Base-by-base conservation (phyloP, 2,329 filamentous ascomycete species). In the Aspergillus chevalieri region DNA sequence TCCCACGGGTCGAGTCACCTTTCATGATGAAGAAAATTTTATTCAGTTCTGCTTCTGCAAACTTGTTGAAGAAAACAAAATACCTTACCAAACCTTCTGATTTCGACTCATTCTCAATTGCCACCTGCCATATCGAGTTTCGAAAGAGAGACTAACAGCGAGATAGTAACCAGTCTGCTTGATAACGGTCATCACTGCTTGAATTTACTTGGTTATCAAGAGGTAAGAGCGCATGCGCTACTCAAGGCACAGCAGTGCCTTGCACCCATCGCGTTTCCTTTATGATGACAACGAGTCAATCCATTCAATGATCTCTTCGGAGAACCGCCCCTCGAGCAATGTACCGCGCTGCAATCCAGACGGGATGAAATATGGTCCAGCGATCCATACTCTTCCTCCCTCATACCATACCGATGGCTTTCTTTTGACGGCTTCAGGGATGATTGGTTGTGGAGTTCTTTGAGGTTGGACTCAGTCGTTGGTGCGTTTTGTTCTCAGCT, bases 11-110 rank as follows among this genome's bases (percentile, higher is more conserved):
- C 12, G 34, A 17, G 8, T 17, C 34, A 21, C 36, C 47, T 65
- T 62, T 48, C 53, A 64, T 76, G 75, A 77, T 78, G 74, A 77
- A 68, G 71, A 65, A 73, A 58, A 69, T 69, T 74, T 72, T 71
- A 74, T 43, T 76, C 78, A 81, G 78, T 81, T 81, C 78, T 81
- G 78, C 78, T 81, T 79, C 78, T 79, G 78, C 72, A 79, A 78
- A 66, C 63, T 51, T 59, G 64, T 78, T 80, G 78, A 79, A 76
- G 78, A 80, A 66, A 78, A 73, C 64, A 62, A 72, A 72, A 74
- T 77, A 78, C 75, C 76, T 77, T 80, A 80, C 77, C 77, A 77
- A 73, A 72, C 56, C 61, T 74, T 73, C 75, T 78, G 74, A 78
- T 67, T 26, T 45, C 51, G 41, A 52, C 42, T 52, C 22, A n/a